Conservation (phyloP, 106 monocot genomes). For the Dioscorea dumetorum region DNA sequence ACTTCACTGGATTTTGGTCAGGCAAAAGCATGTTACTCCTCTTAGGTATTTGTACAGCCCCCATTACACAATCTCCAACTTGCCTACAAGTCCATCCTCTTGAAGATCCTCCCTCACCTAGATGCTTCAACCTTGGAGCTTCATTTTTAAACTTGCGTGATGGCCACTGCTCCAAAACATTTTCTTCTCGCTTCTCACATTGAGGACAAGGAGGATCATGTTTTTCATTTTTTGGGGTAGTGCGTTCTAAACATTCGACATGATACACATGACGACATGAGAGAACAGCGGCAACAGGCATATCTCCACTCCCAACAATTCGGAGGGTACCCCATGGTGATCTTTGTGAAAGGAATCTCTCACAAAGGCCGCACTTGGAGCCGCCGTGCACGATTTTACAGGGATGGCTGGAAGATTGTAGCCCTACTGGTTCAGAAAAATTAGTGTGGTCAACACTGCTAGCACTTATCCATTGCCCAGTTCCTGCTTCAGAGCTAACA, state of each 20-base stretch:
- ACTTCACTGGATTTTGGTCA: slow-evolving; percentile 16
- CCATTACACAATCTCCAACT: slow-evolving; percentile 38
- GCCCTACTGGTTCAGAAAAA: slow-evolving; percentile 13
- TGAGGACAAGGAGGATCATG: slow-evolving; percentile 66
- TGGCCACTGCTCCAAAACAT: slow-evolving; percentile 31
- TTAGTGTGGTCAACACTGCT: slow-evolving; percentile 32
- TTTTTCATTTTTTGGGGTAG: slow-evolving; percentile 28
- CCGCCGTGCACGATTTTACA: slow-evolving; percentile 3
- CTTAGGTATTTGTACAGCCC: slow-evolving; percentile 23
- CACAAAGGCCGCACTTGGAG: slow-evolving; percentile 46
- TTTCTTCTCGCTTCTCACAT: slow-evolving; percentile 29
- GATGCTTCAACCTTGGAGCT: slow-evolving; percentile 33
- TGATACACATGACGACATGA: slow-evolving; percentile 66
- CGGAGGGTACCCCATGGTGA: slow-evolving; percentile 59
- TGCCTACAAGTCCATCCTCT: slow-evolving; percentile 45
- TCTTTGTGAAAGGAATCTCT: slow-evolving; percentile 39
- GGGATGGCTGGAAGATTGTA: slow-evolving; percentile 2
- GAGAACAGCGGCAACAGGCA: slow-evolving; percentile 50
- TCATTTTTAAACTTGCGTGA: slow-evolving; percentile 27
- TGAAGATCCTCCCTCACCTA: slow-evolving; percentile 41
- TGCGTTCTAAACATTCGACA: slow-evolving; percentile 60
- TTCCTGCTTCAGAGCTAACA: slow-evolving; percentile 6
- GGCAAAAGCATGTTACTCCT: slow-evolving; percentile 8
- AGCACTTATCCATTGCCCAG: slow-evolving; percentile 10
- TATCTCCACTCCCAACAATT: slow-evolving; percentile 47